These are phyloP conservation scores for Singerocomus inundabilis DNA, from an alignment of 1,284 basidiomycete genomes.

Conservation along the genomic window DNA sequence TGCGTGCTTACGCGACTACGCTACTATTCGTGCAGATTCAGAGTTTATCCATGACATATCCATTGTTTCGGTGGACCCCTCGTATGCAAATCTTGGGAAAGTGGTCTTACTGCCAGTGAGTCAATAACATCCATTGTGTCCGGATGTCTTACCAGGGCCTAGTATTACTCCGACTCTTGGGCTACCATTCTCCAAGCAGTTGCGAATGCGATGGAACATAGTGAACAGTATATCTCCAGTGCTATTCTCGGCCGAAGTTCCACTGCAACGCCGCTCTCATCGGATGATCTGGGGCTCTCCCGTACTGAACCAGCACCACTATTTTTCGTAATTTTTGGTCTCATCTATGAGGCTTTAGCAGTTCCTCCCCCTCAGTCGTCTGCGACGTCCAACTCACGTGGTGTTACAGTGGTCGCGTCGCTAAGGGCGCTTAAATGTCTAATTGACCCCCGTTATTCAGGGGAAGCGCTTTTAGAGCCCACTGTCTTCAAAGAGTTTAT, in stretches of 20 bases:
- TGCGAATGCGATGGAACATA: slow-evolving; percentile 72
- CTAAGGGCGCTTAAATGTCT: slow-evolving; percentile 80
- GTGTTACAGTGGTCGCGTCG: slow-evolving; percentile 64
- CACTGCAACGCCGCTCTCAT: slow-evolving; percentile 19
- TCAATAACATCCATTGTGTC: neutral
- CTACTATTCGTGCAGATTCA: slow-evolving; percentile 85
- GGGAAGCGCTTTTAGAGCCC: slow-evolving; percentile 76
- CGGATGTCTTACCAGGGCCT: slow-evolving; percentile 8
- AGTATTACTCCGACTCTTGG: slow-evolving; percentile 91
- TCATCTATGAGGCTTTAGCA: slow-evolving; percentile 88
- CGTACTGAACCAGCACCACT: slow-evolving; percentile 74
- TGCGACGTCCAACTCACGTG: slow-evolving; percentile 39
- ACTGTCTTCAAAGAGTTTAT: slow-evolving; percentile 89
- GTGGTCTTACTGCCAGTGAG: slow-evolving; percentile 88
- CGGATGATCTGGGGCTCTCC: slow-evolving; percentile 24
- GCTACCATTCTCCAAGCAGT: slow-evolving; percentile 85
- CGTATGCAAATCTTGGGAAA: slow-evolving; percentile 84
- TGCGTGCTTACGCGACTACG: slow-evolving; percentile 87
- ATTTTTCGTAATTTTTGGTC: slow-evolving; percentile 90
- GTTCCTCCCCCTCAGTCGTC: slow-evolving; percentile 61
- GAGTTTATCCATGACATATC: slow-evolving; percentile 78
- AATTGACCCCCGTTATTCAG: slow-evolving; percentile 77
- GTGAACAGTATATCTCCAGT: slow-evolving; percentile 67
- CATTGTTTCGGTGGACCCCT: slow-evolving; percentile 69
- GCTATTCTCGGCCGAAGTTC: slow-evolving; percentile 76